These are phyloP conservation scores for Diplocarpon mali DNA, from an alignment of 2,329 filamentous ascomycete genomes.

Conservation along the genomic window DNA sequence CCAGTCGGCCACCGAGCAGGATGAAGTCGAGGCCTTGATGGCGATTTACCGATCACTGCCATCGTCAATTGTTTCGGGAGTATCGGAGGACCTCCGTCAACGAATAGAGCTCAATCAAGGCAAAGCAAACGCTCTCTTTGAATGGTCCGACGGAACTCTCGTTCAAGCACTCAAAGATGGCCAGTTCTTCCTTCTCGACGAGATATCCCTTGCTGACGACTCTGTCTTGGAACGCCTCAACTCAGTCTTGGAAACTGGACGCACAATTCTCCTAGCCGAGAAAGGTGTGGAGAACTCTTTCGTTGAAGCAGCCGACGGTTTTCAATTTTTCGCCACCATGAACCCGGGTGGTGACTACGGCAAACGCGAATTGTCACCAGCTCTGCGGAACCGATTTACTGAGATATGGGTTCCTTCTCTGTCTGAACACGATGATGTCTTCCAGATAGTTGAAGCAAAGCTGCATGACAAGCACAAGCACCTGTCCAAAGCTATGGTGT, in stretches of 20 bases:
- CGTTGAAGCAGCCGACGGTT: conserved; percentile 63
- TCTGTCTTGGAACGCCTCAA: conserved; percentile 94
- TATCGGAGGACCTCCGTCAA: conserved; percentile 25
- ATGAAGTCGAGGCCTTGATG: conserved; percentile 45
- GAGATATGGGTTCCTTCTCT: conserved; percentile 96
- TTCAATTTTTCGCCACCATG: conserved; percentile 98
- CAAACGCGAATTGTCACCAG: conserved; percentile 93
- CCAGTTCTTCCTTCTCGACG: conserved; percentile 86
- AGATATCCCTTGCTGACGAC: conserved; percentile 95
- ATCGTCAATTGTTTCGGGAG: not conserved
- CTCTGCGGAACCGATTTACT: conserved; percentile 89
- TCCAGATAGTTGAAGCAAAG: conserved; percentile 76
- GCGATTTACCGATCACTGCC: conserved; percentile 34
- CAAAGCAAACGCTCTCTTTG: conserved; percentile 77
- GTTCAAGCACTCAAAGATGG: conserved; percentile 89
- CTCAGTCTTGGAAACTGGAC: conserved; percentile 82
- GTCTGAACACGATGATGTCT: conserved; percentile 72
- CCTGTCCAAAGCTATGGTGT: conserved; percentile 60
- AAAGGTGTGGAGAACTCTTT: conserved; percentile 81
- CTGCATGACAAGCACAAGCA: conserved; percentile 43
- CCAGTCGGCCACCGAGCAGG: conserved; percentile 44
- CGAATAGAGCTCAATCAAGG: conserved; percentile 37
- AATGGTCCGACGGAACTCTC: conserved; percentile 91
- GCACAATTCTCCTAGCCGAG: conserved; percentile 81
- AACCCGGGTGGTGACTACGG: conserved; percentile 98